Evolutionary conservation across 108 stramenopile genomes (phyloP), one percentile per base, ranked within the genome.

Genomic region (Aurantiochytrium sp.): DNA sequence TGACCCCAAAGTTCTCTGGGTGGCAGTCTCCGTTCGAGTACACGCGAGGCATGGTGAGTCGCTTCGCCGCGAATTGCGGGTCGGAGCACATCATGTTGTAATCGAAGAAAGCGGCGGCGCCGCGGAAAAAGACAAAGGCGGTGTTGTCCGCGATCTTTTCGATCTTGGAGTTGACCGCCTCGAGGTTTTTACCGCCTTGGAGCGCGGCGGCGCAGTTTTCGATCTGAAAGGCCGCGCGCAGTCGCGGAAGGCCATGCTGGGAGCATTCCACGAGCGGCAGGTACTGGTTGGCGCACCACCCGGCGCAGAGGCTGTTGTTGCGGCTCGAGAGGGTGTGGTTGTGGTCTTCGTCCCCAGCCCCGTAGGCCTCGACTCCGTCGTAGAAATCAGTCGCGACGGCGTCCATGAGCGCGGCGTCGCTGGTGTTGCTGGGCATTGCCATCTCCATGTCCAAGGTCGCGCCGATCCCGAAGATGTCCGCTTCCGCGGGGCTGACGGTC

Each of bases 1-100:
- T 83, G 73, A 83, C 73, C 2, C 73, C 73, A 23, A 83, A 83
- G 73, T 83, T 83, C 51, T 83, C 73, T 12, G 73, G 73, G 51
- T 83, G 73, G 51, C 73, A 83, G 51, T 83, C 73, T 5, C 73
- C 73, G 73, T 83, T 83, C 51, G 73, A 83, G 28, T 83, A 83
- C 51, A 83, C 73, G 44, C 73, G 44, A 0, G 73, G 73, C 73
- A 83, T 83, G 28, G 1, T 83, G 73, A 83, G 44, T 16, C 51
- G 44, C 51, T 83, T 83, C 12, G 44, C 49, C 43, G 73, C 51
- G 73, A 83, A 83, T 51, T 83, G 44, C 44, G 44, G 44, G 73
- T 83, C 73, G 21, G 44, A 47, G 51, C 73, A 83, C 73, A 83
- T 83, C 73, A 83, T 83, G 73, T 83, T 83, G 3, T 83, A 83